Base-by-base conservation (phyloP, 768 basidiomycete genomes). In the Amyloporia xantha region DNA sequence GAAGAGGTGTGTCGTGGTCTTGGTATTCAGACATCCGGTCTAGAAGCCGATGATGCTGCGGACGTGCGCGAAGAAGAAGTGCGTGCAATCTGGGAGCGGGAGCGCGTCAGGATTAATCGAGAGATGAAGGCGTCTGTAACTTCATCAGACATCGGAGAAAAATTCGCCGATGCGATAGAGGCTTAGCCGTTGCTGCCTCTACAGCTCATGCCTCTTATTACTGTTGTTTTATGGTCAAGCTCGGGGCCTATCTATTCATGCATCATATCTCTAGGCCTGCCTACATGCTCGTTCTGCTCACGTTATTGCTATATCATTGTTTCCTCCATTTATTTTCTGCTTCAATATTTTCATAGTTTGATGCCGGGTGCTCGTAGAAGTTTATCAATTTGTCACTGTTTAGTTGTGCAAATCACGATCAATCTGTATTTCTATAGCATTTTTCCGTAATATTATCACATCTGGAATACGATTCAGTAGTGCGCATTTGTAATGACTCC, bases 1-100 rank as follows among this genome's bases (percentile, higher is more conserved):
- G 84, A 85, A 26, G 87, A 90, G 56, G 72, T 87, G 4, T 64
- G 82, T n/a, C 76, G 84, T 37, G 86, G 85, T 0, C 61, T 90
- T 30, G 86, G 86, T 10, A 68, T 83, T 19, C n/a, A n/a, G n/a
- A n/a, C 41, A 51, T 57, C 54, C 2, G 58, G 51, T 23, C 54
- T 42, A 9, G 33, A 52, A 3, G 51, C 40, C 5, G 61, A 53
- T 35, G 59, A 38, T 1, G 56, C 61, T 0, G 61, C 60, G 2
- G 75, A 79, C 44, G 62, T 71, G 17, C 67, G 65, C 42, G 73
- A 71, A 48, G 78, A 81, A 59, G 79, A 78, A 53, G 68, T 77
- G 27, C 68, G 69, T 30, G 68, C 65, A 4, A 75, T 83, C 28
- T 81, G 78, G 75, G 68, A 72, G 50, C 71, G 72, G 52, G 81